phyloP scores from a whole-genome alignment of 441 rosid species.

The Raphanus hybrid region DNA sequence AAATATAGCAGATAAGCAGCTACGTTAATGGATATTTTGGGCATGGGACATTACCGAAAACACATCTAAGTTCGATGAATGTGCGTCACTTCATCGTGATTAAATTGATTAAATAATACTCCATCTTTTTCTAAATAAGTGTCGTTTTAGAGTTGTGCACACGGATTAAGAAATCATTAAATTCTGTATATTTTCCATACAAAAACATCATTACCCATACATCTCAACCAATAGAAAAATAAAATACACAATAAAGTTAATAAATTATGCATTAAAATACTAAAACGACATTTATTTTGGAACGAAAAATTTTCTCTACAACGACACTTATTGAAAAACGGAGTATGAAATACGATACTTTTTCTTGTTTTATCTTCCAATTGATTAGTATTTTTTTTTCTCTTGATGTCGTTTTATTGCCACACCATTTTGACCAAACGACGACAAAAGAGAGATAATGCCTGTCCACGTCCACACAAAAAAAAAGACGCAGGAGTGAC shows the following conservation, averaged over 20 bases:
- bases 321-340: too few species aligned
- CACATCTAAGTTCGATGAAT: background rate
- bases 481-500: conserved; percentile 31
- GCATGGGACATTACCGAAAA: conserved; percentile 16
- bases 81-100: background rate
- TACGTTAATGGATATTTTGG: background rate
- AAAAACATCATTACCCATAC: too few species aligned
- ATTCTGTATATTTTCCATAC: too few species aligned
- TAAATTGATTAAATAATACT: background rate
- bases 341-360: conserved; percentile 10
- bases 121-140: too few species aligned
- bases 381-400: background rate
- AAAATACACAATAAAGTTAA: too few species aligned
- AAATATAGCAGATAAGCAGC: background rate
- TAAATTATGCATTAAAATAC: too few species aligned
- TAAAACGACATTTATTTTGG: too few species aligned
- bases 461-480: conserved; percentile 29
- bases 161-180: too few species aligned
- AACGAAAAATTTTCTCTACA: too few species aligned
- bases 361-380: conserved; percentile 7
- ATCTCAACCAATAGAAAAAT: too few species aligned
- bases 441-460: conserved; percentile 22
- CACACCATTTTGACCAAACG: conserved; percentile 28
- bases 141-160: too few species aligned
- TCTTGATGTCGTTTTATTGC: conserved; percentile 12